Percentiles rank a stretch among this genome's conserved stretches.
Evolutionary conservation across 768 basidiomycete species (phyloP).

Genomic region (Suillus variegatus): DNA sequence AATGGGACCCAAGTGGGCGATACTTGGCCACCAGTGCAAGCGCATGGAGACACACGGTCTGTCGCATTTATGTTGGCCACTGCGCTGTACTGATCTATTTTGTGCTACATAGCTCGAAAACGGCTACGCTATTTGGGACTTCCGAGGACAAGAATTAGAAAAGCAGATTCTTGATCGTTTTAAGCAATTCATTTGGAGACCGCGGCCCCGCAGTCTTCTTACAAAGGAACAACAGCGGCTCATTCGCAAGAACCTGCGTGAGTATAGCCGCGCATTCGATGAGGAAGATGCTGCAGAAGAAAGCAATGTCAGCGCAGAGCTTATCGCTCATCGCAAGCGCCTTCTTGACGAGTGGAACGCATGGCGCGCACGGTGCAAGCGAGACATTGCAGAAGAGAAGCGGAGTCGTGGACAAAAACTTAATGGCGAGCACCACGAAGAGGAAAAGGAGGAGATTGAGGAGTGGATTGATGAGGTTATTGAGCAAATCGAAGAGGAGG

Average conservation of each 20-base stretch:
- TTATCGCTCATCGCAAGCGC: conserved; percentile 85
- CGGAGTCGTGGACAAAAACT: conserved; percentile 38
- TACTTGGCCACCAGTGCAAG: conserved; percentile 93
- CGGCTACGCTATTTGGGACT: conserved; percentile 96
- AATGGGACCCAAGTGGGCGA: conserved; percentile 97
- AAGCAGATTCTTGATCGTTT: conserved; percentile 90
- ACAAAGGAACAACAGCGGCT: conserved; percentile 85
- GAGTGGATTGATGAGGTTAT: conserved; percentile 94
- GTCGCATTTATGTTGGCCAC: conserved; percentile 24
- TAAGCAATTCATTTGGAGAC: conserved; percentile 99
- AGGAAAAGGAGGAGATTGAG: conserved; percentile 86
- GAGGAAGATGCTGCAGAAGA: conserved; percentile 97
- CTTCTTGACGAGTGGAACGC: conserved; percentile 99
- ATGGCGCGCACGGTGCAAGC: conserved; percentile 78
- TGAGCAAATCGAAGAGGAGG: conserved; percentile 86
- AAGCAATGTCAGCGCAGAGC: conserved; percentile 91
- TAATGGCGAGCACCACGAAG: conserved; percentile 42
- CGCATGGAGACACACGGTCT: conserved; percentile 91
- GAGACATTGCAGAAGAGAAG: conserved; percentile 61
- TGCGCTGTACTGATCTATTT: conserved; percentile 14
- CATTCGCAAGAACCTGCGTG: conserved; percentile 85
- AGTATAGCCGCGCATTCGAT: conserved; percentile 90
- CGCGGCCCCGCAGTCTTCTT: conserved; percentile 87
- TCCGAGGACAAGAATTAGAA: conserved; percentile 93
- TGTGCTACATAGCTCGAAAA: conserved; percentile 78